Conservation (phyloP, 352 stramenopile species). For the Pythium guiyangense region DNA sequence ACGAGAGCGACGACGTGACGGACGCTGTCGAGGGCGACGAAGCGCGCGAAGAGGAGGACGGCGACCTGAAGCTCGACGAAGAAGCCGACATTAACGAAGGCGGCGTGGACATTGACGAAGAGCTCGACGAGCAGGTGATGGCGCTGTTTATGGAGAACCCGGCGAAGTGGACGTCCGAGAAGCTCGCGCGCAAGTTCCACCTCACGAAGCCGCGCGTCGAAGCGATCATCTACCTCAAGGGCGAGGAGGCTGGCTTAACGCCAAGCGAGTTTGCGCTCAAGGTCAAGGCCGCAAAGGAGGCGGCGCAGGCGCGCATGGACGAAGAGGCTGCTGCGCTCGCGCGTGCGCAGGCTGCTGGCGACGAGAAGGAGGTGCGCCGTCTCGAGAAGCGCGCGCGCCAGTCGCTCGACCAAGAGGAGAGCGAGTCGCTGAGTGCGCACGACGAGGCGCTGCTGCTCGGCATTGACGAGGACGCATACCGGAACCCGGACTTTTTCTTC, state of each 20-base stretch:
- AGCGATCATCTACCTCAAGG: constrained; percentile 77
- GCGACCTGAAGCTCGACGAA: constrained; percentile 56
- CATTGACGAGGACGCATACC: constrained; percentile 62
- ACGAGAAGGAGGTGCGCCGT: constrained; percentile 52
- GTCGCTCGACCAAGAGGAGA: constrained; percentile 31
- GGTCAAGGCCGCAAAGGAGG: constrained; percentile 53
- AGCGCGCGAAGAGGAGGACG: constrained; percentile 44
- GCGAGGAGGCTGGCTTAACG: constrained; percentile 51
- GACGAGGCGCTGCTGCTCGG: constrained; percentile 54
- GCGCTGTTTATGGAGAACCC: constrained; percentile 85
- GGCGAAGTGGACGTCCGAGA: constrained; percentile 77
- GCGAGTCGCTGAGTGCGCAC: constrained; percentile 50
- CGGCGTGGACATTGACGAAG: constrained; percentile 63
- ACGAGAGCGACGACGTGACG: constrained; percentile 16
- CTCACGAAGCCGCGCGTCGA: constrained; percentile 74
- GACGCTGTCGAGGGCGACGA: constrained; percentile 23
- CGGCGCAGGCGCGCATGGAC: constrained; percentile 28
- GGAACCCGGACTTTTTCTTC: constrained; percentile 86
- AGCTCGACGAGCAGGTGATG: constrained; percentile 72
- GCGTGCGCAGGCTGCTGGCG: constrained; percentile 37
- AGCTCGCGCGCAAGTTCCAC: constrained; percentile 76
- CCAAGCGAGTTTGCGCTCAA: constrained; percentile 57
- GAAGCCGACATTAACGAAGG: constrained; percentile 66
- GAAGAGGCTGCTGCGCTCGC: constrained; percentile 39
- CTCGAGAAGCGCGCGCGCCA: constrained; percentile 58